A percentile compares a stretch with the other conserved stretches of the same genome.
Conservation (phyloP, 345 rosid genomes). For the Euphorbia tirucalli region DNA sequence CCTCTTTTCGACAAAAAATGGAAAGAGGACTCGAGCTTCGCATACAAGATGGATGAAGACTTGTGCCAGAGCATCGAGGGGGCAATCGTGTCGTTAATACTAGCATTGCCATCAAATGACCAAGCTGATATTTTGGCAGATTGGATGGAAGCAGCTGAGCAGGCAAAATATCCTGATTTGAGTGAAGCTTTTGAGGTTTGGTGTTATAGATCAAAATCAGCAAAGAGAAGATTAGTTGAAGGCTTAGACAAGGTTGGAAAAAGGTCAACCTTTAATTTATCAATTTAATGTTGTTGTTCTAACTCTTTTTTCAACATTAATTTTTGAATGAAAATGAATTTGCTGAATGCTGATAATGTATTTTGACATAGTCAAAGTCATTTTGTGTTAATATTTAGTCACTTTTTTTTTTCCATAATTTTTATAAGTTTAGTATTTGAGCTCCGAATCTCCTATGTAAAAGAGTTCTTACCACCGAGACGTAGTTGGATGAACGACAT, state of each 20-base stretch:
- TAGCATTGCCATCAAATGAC: conserved; percentile 79
- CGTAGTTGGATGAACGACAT: too few relatives aligned
- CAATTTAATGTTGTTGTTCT: conserved; percentile 14
- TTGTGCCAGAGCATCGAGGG: conserved; percentile 77
- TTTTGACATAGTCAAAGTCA: not conserved
- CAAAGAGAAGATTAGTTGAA: conserved; percentile 78
- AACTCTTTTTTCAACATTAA: not conserved
- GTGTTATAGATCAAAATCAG: conserved; percentile 93
- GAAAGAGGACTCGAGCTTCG: conserved; percentile 40
- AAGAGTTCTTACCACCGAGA: too few relatives aligned
- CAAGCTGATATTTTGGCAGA: conserved; percentile 84
- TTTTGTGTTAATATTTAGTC: not conserved
- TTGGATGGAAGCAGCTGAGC: conserved; percentile 68
- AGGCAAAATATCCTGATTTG: conserved; percentile 73
- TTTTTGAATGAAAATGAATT: not conserved
- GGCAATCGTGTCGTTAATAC: conserved; percentile 61
- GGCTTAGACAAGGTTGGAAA: conserved; percentile 44
- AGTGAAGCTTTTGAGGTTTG: conserved; percentile 95
- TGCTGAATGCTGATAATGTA: conserved; percentile 11
- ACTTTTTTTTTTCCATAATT: not conserved
- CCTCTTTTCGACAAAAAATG: conserved; percentile 55
- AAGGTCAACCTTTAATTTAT: conserved; percentile 34
- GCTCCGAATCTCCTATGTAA: too few relatives aligned
- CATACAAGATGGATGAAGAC: conserved; percentile 73
- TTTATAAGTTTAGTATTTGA: too few relatives aligned